Evolutionary conservation across 1,284 basidiomycete genomes (phyloP).

Genomic region (Pyrrhoderma noxium): DNA sequence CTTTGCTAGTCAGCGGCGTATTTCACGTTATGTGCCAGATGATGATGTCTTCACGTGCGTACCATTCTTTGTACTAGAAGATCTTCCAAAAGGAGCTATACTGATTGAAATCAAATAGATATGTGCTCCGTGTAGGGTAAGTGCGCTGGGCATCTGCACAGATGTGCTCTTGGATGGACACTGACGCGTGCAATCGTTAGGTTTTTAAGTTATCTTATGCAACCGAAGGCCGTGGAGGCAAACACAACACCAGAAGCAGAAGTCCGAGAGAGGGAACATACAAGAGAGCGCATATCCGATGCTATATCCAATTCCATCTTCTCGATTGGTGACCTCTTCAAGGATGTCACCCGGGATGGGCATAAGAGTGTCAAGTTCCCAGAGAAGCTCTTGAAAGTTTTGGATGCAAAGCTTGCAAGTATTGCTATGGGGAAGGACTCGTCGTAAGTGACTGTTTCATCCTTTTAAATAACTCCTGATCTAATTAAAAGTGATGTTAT

Average conservation of each 20-base stretch:
- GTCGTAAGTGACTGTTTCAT: conserved; percentile 47
- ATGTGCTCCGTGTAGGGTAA: conserved; percentile 73
- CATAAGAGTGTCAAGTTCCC: conserved; percentile 85
- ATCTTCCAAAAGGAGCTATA: conserved; percentile 8
- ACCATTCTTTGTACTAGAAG: background rate
- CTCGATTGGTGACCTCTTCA: conserved; percentile 78
- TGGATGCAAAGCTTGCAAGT: conserved; percentile 80
- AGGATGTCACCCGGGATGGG: conserved; percentile 59
- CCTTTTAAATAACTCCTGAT: background rate
- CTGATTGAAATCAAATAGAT: conserved; percentile 39
- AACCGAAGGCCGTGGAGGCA: conserved; percentile 47
- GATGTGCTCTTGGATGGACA: conserved; percentile 4
- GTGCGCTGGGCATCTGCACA: conserved; percentile 25
- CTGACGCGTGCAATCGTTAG: conserved; percentile 30
- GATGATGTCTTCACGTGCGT: conserved; percentile 77
- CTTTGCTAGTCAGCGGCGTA: conserved; percentile 55
- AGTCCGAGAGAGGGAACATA: conserved; percentile 51
- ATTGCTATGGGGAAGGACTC: conserved; percentile 89
- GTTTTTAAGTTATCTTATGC: conserved; percentile 60
- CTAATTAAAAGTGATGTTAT: conserved; percentile 1
- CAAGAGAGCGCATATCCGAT: conserved; percentile 49
- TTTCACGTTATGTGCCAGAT: conserved; percentile 71
- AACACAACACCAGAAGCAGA: conserved; percentile 34
- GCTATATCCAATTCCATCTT: conserved; percentile 68
- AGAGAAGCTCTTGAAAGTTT: conserved; percentile 82